phyloP scores from a whole-genome alignment of 2,329 filamentous ascomycete species.

The Huntiella savannae region DNA sequence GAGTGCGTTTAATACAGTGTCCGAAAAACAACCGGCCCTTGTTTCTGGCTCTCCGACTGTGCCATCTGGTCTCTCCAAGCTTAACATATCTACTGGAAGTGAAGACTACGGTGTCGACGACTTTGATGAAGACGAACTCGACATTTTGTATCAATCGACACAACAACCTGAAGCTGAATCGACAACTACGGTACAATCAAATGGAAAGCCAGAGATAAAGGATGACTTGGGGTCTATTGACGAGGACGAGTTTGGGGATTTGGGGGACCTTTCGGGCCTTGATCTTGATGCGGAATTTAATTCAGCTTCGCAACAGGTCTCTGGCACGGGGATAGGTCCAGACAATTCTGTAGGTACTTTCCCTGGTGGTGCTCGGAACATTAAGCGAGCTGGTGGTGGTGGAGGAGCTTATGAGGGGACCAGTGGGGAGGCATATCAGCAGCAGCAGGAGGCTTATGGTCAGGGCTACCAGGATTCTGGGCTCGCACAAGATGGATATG shows the following conservation, averaged over 20 bases:
- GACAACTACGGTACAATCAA: background rate
- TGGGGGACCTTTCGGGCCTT: conserved; percentile 8
- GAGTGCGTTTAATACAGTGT: background rate
- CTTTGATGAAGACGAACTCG: conserved; percentile 40
- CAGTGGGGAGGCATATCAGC: too few species aligned
- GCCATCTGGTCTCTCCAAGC: background rate
- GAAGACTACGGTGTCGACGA: conserved; percentile 39
- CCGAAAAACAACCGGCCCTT: background rate
- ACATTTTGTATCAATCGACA: conserved; percentile 16
- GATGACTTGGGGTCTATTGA: background rate
- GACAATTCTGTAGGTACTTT: conserved; percentile 9
- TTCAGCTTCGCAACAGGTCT: conserved; percentile 4
- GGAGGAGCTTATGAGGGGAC: too few species aligned
- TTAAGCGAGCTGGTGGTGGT: too few species aligned
- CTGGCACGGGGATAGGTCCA: background rate
- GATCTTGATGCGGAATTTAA: conserved; percentile 11
- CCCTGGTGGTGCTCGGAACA: too few species aligned
- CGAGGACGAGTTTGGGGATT: conserved; percentile 7
- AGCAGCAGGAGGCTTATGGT: background rate
- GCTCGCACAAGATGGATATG: background rate
- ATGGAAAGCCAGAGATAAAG: too few species aligned
- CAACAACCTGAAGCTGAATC: conserved; percentile 16
- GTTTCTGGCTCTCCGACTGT: too few species aligned
- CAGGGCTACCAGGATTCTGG: background rate
- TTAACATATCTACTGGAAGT: conserved; percentile 1